phyloP scores from a whole-genome alignment of 129 eudicot species.

The Centaurea solstitialis region DNA sequence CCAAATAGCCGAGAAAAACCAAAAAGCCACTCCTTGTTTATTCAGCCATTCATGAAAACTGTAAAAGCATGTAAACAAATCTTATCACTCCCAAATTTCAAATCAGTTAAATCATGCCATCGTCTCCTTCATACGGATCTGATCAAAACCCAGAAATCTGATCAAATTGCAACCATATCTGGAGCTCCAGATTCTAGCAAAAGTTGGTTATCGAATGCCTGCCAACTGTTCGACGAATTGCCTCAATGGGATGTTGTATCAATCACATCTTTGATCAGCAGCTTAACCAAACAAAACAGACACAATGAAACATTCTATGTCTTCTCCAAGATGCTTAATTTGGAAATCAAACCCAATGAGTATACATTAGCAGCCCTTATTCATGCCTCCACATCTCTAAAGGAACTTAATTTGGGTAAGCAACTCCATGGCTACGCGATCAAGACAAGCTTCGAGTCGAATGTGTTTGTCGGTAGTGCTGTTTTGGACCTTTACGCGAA shows the following conservation, averaged over 20 bases:
- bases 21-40: neutral
- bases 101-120: constrained; percentile 5
- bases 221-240: constrained; percentile 59
- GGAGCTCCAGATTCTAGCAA: neutral
- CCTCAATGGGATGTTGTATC: constrained; percentile 55
- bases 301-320: constrained; percentile 43
- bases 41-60: constrained; percentile 28
- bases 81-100: constrained; percentile 4
- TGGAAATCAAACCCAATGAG: constrained; percentile 56
- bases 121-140: neutral
- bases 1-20: neutral
- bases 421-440: constrained; percentile 55
- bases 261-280: constrained; percentile 53
- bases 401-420: constrained; percentile 49
- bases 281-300: constrained; percentile 33
- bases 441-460: constrained; percentile 42
- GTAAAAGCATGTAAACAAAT: constrained; percentile 14
- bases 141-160: constrained; percentile 11
- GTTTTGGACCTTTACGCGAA: constrained; percentile 56
- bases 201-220: constrained; percentile 24
- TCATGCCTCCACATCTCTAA: constrained; percentile 42
- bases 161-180: constrained; percentile 12
- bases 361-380: constrained; percentile 64
- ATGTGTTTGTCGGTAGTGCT: constrained; percentile 68
- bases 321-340: constrained; percentile 49